Percentiles rank a stretch among this genome's conserved stretches.
Evolutionary conservation across 1,284 basidiomycete species (phyloP).

Genomic region (Papiliotrema fonsecae): DNA sequence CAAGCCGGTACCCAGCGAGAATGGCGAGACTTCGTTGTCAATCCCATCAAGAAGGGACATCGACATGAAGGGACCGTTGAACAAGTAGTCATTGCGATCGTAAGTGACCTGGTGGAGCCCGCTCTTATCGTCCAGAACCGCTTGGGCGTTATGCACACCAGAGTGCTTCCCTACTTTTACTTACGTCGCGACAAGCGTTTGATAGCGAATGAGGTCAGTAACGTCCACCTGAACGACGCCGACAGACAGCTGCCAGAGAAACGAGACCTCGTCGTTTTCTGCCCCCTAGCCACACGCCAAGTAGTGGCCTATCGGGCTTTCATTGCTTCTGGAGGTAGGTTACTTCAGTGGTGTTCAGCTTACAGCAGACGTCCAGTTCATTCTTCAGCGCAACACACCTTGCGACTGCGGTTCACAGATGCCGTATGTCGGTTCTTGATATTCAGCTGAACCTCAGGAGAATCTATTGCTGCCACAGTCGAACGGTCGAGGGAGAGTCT

Average conservation of each 20-base stretch:
- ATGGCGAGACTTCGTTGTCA: slow-evolving; percentile 42
- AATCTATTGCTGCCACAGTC: slow-evolving; percentile 18
- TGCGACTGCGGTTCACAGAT: slow-evolving; percentile 43
- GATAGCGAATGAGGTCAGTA: slow-evolving; percentile 44
- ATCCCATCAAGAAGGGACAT: slow-evolving; percentile 47
- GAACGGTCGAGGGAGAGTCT: slow-evolving; percentile 25
- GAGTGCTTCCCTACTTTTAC: slow-evolving; percentile 50
- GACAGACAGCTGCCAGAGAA: slow-evolving; percentile 48
- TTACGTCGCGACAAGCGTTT: slow-evolving; percentile 50
- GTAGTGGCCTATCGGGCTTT: slow-evolving; percentile 46
- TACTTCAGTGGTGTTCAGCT: neutral
- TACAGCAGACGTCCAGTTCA: slow-evolving; percentile 44
- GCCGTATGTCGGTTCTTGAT: slow-evolving; percentile 5
- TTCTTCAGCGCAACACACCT: slow-evolving; percentile 45
- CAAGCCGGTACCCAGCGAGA: slow-evolving; percentile 43
- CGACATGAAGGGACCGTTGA: slow-evolving; percentile 42
- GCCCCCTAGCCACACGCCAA: slow-evolving; percentile 49
- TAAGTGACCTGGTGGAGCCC: slow-evolving; percentile 16
- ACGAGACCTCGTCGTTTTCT: slow-evolving; percentile 51
- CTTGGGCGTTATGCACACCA: slow-evolving; percentile 33
- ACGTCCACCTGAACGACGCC: neutral
- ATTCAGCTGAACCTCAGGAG: slow-evolving; percentile 21
- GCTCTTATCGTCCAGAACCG: slow-evolving; percentile 10
- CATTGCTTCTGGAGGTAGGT: slow-evolving; percentile 38
- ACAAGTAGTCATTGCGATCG: slow-evolving; percentile 40